These are phyloP conservation scores for Apiospora phragmitis DNA, from an alignment of 2,329 filamentous ascomycete genomes.

Conservation along the genomic window DNA sequence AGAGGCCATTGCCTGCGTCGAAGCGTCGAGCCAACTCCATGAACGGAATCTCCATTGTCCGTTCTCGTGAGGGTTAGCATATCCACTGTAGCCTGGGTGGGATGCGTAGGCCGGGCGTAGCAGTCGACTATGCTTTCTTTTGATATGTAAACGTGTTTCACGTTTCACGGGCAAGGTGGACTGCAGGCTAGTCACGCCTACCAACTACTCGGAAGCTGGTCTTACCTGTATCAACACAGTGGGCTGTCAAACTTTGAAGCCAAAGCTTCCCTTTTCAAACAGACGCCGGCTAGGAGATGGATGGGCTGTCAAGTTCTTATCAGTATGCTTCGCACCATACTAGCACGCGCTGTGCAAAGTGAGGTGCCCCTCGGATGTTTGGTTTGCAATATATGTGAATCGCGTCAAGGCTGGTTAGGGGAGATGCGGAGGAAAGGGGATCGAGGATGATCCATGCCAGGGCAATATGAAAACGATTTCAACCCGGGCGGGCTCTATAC, in stretches of 20 bases:
- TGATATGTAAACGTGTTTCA: background rate
- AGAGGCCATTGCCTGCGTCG: background rate
- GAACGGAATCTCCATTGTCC: background rate
- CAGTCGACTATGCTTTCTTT: background rate
- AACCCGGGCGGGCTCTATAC: background rate
- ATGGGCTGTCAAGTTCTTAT: background rate
- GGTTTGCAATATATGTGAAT: background rate
- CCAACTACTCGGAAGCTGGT: background rate
- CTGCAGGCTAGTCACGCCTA: background rate
- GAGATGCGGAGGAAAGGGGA: background rate
- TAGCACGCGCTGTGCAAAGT: background rate
- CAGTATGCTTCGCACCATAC: background rate
- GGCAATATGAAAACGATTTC: background rate
- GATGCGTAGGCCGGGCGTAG: background rate
- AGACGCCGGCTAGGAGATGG: background rate
- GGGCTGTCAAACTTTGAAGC: background rate
- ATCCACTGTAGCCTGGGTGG: background rate
- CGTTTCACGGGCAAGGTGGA: background rate
- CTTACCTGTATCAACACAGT: background rate
- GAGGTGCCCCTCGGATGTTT: background rate
- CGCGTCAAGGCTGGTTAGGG: slow-evolving; percentile 1
- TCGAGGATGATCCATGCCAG: background rate
- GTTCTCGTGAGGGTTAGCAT: background rate
- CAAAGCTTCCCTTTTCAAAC: background rate
- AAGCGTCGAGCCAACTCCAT: background rate